Evolutionary conservation across 2,329 filamentous ascomycete species (phyloP), one percentile per base, ranked within the genome.

Genomic region (Colletotrichum navitas): DNA sequence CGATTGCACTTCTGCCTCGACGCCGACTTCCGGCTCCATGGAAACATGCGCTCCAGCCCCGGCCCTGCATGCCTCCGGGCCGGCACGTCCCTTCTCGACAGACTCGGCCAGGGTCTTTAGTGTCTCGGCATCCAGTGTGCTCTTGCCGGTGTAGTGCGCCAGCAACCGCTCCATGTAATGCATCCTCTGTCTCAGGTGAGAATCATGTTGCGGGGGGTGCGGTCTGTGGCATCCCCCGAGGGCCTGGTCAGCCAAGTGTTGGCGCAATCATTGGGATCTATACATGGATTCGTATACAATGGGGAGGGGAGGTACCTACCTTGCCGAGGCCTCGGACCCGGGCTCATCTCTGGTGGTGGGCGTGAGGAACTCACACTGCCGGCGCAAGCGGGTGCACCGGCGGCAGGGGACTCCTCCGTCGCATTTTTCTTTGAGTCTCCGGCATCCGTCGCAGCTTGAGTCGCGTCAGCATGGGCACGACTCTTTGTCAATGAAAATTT

Each of bases 351-450:
- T 74, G 41, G 75, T 78, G 34, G 77, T 74, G 26, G 78, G 81
- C 12, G 81, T 78, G 29, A 80, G 81, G 74, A 87, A 87, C 69
- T 85, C 81, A 77, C 86, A 88, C 74, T 83, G 83, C 54, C 86
- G 83, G 70, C 83, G 83, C 74, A 87, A 83, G 70, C 85, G 85
- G 68, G 83, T 80, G 75, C 86, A 88, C 66, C 87, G 80, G 58
- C 85, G 84, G 75, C 86, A 88, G 2, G 87, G 87, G 24, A 86
- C 81, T 61, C 86, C 87, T 58, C 86, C 87, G 74, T 88, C 86
- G 75, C 86, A 88, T 78, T 88, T 87, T 77, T 88, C 86, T 76
- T 88, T 88, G 68, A 86, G 82, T 73, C 85, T 82, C 70, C 86
- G 85, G 77, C 86, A 88, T 63, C 84, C 84, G 76, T 87, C 85